These are phyloP conservation scores for Primulina eburnea DNA, from an alignment of 257 asterid genomes.

Conservation along the genomic window DNA sequence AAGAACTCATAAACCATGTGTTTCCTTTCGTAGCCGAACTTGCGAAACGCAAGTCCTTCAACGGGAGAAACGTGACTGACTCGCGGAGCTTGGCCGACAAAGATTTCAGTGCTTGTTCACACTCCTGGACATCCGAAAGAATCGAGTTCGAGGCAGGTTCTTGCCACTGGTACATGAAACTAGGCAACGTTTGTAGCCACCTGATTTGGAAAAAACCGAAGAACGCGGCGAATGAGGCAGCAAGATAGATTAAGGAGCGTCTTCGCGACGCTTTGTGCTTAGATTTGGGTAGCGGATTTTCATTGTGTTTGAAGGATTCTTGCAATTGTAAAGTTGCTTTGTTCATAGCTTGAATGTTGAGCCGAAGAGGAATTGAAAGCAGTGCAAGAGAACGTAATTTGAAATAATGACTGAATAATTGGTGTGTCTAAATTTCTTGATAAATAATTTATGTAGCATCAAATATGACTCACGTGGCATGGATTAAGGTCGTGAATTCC, in stretches of 20 bases:
- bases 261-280: slow-evolving; percentile 34
- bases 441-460: too few relatives aligned
- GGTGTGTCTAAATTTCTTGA: too few relatives aligned
- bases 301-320: slow-evolving; percentile 20
- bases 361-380: too few relatives aligned
- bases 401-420: too few relatives aligned
- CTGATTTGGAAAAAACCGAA: slow-evolving; percentile 51
- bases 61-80: slow-evolving; percentile 60
- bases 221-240: slow-evolving; percentile 34
- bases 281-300: slow-evolving; percentile 18
- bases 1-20: slow-evolving; percentile 90
- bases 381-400: too few relatives aligned
- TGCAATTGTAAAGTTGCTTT: slow-evolving; percentile 31
- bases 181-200: slow-evolving; percentile 38
- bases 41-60: slow-evolving; percentile 59
- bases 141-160: slow-evolving; percentile 26
- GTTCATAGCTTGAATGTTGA: slow-evolving; percentile 22
- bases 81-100: slow-evolving; percentile 37
- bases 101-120: slow-evolving; percentile 27
- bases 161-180: slow-evolving; percentile 39
- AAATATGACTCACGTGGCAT: too few relatives aligned
- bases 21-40: slow-evolving; percentile 50
- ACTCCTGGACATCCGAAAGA: slow-evolving; percentile 8
- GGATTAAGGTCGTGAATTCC: too few relatives aligned
- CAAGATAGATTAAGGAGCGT: slow-evolving; percentile 35